Evolutionary conservation across 2,329 filamentous ascomycete genomes (phyloP).

Genomic region (Colletotrichum paranaense): DNA sequence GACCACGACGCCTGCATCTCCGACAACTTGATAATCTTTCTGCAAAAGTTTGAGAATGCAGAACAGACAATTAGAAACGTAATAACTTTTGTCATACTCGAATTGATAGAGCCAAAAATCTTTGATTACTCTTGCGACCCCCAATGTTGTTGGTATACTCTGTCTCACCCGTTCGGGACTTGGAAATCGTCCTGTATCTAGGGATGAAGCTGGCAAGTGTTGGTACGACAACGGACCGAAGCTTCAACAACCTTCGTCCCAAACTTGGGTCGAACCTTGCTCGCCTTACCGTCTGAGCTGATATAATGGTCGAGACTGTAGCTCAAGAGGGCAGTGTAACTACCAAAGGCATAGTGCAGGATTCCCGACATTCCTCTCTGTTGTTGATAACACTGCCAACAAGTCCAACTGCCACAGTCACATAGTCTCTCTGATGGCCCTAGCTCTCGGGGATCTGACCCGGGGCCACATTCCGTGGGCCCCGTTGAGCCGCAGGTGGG

Average conservation of each 20-base stretch:
- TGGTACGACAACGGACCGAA: background rate
- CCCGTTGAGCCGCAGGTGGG: background rate
- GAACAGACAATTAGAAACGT: background rate
- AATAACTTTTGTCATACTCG: background rate
- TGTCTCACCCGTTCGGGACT: background rate
- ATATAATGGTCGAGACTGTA: background rate
- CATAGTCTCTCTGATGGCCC: background rate
- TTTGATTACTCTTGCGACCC: background rate
- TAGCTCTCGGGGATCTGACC: background rate
- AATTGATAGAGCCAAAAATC: background rate
- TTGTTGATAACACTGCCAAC: constrained; percentile 5
- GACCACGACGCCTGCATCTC: background rate
- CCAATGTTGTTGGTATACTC: background rate
- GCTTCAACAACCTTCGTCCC: background rate
- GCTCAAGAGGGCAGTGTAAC: background rate
- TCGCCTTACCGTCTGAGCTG: background rate
- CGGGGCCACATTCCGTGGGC: constrained; percentile 14
- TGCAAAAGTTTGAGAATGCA: background rate
- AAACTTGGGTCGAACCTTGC: background rate
- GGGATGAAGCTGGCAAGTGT: background rate
- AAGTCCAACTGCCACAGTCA: background rate
- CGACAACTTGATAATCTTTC: background rate
- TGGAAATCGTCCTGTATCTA: background rate
- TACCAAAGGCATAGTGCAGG: background rate
- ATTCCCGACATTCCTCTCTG: background rate